Base-by-base conservation (phyloP, 306 rosid species). In the Alnus glutinosa region DNA sequence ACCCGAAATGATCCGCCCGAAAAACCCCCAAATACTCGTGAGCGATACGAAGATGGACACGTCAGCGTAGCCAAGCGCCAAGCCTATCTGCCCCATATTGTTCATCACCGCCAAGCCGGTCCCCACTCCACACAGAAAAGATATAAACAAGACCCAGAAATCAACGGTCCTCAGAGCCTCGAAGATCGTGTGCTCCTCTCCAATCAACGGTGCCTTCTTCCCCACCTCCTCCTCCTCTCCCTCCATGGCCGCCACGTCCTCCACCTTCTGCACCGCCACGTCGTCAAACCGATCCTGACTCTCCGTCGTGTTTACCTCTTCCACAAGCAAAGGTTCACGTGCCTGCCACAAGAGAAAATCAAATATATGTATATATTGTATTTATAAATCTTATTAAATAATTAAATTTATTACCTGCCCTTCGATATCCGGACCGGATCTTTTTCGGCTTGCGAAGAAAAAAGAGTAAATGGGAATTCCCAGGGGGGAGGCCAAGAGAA, bases 1-100 rank as follows among this genome's bases (percentile, higher is more conserved):
- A 42, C 97, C 98, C 66, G 96, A 89, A 2, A 84, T 30, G 44
- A 94, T 90, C 50, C 97, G 86, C 4, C 98, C 98, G 68, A 94
- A 94, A 59, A 94, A 92, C 0, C 98, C 98, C 83, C 87, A 92
- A 67, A 94, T 92, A 11, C 98, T 94, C 0, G 87, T 90, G 16
- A 94, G 84, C 0, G 98, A 92, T 0, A 94, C 91, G 69, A 94
- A 94, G 13, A 92, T 70, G 2, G 98, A 94, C 1, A 94, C 97
- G 51, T 94, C 97, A 4, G 81, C 83, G 86, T 87, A 90, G 7
- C 98, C 97, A 0, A 94, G 84, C 0, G 98, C 97, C 81, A 94
- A 75, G 74, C 98, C 98, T 75, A 94, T 92, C 86, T 94, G 98
- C 48, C 97, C 98, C 98, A 92, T 87, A 62, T 94, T 94, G 83